phyloP scores from a whole-genome alignment of 768 basidiomycete species.

The Podaxis mareebaensis region DNA sequence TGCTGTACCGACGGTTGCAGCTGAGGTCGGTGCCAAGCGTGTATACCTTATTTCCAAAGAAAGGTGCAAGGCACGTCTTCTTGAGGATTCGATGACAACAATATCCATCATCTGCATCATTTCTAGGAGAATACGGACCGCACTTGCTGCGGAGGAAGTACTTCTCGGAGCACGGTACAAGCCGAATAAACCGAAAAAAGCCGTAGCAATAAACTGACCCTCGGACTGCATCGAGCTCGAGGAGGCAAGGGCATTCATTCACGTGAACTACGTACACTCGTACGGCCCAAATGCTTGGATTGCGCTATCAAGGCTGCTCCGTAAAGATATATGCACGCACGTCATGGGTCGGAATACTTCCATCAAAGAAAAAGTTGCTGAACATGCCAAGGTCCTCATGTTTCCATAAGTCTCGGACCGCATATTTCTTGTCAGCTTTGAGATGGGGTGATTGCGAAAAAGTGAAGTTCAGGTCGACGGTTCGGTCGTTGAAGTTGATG shows the following conservation, averaged over 20 bases:
- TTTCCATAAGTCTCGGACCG: constrained; percentile 29
- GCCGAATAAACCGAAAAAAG: background rate
- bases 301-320: constrained; percentile 20
- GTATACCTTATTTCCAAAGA: constrained; percentile 14
- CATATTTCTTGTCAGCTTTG: constrained; percentile 26
- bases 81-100: background rate
- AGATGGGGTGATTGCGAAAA: constrained; percentile 30
- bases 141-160: constrained; percentile 1
- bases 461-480: constrained; percentile 30
- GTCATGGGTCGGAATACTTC: constrained; percentile 27
- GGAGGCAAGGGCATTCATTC: background rate
- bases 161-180: background rate
- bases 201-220: background rate
- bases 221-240: background rate
- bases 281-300: background rate
- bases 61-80: background rate
- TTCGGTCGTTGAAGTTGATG: constrained; percentile 30
- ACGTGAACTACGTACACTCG: background rate
- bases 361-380: constrained; percentile 28
- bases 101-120: background rate
- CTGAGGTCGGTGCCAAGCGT: constrained; percentile 2
- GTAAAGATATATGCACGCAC: constrained; percentile 30
- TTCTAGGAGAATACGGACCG: constrained; percentile 4
- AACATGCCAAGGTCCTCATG: constrained; percentile 27
- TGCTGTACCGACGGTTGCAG: background rate